Evolutionary conservation across 2,329 filamentous ascomycete genomes (phyloP), one percentile per base, ranked within the genome.

Genomic region (Trichoderma sp.): DNA sequence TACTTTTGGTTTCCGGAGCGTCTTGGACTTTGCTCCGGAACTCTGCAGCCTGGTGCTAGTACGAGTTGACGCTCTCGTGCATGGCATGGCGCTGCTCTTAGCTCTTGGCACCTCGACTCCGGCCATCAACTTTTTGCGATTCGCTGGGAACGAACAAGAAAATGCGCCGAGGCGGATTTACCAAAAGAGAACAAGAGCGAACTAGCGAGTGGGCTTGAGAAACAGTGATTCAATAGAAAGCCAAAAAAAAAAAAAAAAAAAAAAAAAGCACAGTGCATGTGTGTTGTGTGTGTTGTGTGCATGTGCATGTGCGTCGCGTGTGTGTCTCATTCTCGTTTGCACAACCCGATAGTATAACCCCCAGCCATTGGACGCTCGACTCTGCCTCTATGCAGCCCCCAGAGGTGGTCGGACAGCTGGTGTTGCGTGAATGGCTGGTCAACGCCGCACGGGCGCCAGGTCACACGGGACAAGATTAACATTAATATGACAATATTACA

Each of bases 371-470:
- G 59, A 22, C 19, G 6, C 10, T 25, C 19, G 34, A 27, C 54
- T 29, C 8, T 39, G 22, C 45, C 6, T n/a, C n/a, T 42, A 63
- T 63, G 59, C 45, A 53, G 59, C 32, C 22, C 59, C 37, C 19
- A 12, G 17, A 27, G 45, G 17, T 39, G 29, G 50, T 42, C 37
- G 45, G 66, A 56, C 59, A 68, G 58, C 58, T 64, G 58, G 48
- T 56, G 66, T 64, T 68, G 58, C 45, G 25, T 63, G 65, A 67
- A 32, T 67, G 65, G 66, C 42, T 57, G 35, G 56, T 67, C 56
- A 60, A 67, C 34, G 53, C 50, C 25, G 50, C n/a, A 45, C 12
- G 45, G 19, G 22, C 59, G 42, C 34, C 60, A 27, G 32, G 59
- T 34, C 60, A 64, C 48, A 54, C 35, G 48, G 60, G 27, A 29